Conservation (phyloP, 1,139 yeast species). For the Nakaseomyces sp. region DNA sequence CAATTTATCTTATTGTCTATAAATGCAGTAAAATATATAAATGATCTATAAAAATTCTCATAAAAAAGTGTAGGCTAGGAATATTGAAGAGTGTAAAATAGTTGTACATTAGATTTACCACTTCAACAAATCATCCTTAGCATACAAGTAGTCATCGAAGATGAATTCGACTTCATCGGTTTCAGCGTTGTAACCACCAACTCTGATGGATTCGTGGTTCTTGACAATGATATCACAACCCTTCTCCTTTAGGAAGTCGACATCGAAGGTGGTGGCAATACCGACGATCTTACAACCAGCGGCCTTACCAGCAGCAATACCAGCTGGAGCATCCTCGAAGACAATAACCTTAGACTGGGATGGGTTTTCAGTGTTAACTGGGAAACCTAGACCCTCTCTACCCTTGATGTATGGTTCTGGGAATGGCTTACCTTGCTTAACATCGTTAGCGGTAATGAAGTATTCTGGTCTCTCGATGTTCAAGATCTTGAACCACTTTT, state of each 20-base stretch:
- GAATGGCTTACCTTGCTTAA: constrained; percentile 69
- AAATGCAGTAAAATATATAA: neutral
- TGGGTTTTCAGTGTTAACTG: constrained; percentile 33
- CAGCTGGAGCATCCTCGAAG: constrained; percentile 81
- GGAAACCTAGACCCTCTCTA: constrained; percentile 49
- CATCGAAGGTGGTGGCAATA: constrained; percentile 69
- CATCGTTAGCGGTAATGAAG: constrained; percentile 75
- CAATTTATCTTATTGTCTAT: neutral
- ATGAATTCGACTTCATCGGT: constrained; percentile 32
- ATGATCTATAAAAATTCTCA: neutral
- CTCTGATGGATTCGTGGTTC: constrained; percentile 47
- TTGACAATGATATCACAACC: constrained; percentile 79
- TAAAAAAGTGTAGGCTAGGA: neutral
- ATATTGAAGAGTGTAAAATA: neutral
- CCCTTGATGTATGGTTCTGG: constrained; percentile 73
- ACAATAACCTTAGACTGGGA: constrained; percentile 46
- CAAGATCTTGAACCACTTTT: constrained; percentile 67
- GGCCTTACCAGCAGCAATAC: constrained; percentile 74
- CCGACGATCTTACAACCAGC: constrained; percentile 81
- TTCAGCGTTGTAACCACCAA: constrained; percentile 32
- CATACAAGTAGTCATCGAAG: constrained; percentile 32
- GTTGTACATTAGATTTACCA: constrained; percentile 18
- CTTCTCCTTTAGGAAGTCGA: constrained; percentile 56
- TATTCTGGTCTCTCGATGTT: constrained; percentile 55
- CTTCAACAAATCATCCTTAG: constrained; percentile 30